Conservation (phyloP, 2,329 filamentous ascomycete genomes). For the Alternaria postmessia region DNA sequence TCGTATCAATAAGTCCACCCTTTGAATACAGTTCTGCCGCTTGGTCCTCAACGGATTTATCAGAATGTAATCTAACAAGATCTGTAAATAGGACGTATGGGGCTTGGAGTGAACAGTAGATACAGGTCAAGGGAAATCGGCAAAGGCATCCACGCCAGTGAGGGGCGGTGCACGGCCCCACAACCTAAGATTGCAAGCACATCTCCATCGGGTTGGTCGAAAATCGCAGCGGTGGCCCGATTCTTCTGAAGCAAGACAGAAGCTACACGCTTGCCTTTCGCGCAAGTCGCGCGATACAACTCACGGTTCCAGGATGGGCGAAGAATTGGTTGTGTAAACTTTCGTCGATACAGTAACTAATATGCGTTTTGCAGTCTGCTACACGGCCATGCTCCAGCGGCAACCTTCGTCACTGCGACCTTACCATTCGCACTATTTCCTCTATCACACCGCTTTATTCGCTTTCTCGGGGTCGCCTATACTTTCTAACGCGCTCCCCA, state of each 20-base stretch:
- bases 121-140: too few relatives aligned
- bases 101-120: too few relatives aligned
- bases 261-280: background rate
- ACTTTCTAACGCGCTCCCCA: background rate
- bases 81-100: too few relatives aligned
- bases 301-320: background rate
- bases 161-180: too few relatives aligned
- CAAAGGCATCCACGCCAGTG: too few relatives aligned
- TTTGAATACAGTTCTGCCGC: too few relatives aligned
- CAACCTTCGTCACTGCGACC: background rate
- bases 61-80: too few relatives aligned
- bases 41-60: too few relatives aligned
- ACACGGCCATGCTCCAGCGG: background rate
- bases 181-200: too few relatives aligned
- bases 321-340: background rate
- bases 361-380: background rate
- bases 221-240: background rate
- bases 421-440: background rate
- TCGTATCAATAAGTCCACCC: too few relatives aligned
- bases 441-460: background rate
- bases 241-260: background rate
- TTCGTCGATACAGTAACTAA: background rate
- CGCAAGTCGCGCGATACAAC: too few relatives aligned
- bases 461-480: background rate
- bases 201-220: background rate